A percentile compares a stretch with the other conserved stretches of the same genome.
These are phyloP conservation scores for Tagetes erecta DNA, from an alignment of 129 eudicot species.

Conservation along the genomic window DNA sequence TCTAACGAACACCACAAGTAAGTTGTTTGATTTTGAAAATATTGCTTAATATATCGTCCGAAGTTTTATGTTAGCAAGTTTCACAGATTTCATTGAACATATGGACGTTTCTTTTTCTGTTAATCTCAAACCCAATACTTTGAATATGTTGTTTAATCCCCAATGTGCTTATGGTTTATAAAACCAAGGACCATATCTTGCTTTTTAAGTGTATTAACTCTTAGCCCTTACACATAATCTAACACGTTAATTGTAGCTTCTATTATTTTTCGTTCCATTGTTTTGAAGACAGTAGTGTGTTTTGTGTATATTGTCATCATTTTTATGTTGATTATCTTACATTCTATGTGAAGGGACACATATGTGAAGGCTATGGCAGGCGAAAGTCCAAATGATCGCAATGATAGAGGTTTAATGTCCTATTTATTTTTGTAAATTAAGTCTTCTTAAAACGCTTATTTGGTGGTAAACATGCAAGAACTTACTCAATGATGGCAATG, in stretches of 20 bases:
- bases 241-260: not conserved
- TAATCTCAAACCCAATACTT: not conserved
- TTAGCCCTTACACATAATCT: not conserved
- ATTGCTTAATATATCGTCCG: not conserved
- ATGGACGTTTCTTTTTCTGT: not conserved
- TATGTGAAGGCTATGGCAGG: slow-evolving; percentile 82
- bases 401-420: slow-evolving; percentile 78
- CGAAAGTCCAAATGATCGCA: slow-evolving; percentile 91
- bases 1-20: slow-evolving; percentile 93
- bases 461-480: not conserved
- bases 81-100: not conserved
- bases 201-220: not conserved
- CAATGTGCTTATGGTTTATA: slow-evolving; percentile 11
- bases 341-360: slow-evolving; percentile 60
- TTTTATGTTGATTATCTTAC: not conserved
- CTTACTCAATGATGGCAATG: slow-evolving; percentile 1
- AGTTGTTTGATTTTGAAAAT: slow-evolving; percentile 22
- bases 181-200: slow-evolving; percentile 3
- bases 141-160: not conserved
- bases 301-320: not conserved
- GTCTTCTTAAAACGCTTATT: not conserved
- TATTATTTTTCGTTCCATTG: not conserved
- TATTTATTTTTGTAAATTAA: no score
- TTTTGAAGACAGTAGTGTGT: not conserved
- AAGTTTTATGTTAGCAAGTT: not conserved